These are phyloP conservation scores for Linaria vulgaris DNA, from an alignment of 257 asterid genomes.

Conservation along the genomic window DNA sequence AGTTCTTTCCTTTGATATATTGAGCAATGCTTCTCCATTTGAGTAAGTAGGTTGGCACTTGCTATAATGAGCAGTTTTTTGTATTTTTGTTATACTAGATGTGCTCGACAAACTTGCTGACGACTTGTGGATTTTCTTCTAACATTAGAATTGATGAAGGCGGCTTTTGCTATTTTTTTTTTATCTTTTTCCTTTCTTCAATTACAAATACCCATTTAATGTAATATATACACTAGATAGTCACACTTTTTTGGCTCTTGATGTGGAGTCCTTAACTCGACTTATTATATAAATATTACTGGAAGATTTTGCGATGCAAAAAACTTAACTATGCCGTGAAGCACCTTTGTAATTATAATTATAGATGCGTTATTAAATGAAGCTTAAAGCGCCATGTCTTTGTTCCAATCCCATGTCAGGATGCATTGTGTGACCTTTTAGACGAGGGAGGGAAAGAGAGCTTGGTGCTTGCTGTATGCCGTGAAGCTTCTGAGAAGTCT, in stretches of 20 bases:
- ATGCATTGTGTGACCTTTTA: constrained; percentile 76
- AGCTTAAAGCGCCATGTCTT: constrained; percentile 6
- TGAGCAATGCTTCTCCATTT: constrained; percentile 2
- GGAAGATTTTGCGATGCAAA: too few species aligned
- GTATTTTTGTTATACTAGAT: background rate
- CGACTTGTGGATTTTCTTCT: background rate
- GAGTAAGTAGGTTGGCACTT: background rate
- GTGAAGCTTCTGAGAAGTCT: constrained; percentile 76
- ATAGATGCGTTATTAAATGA: constrained; percentile 4
- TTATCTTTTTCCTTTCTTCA: background rate
- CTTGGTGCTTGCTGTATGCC: constrained; percentile 75
- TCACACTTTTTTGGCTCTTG: constrained; percentile 13
- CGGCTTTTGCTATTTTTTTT: background rate
- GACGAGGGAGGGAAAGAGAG: constrained; percentile 72
- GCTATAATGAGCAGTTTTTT: background rate
- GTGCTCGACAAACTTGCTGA: background rate
- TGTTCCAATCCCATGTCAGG: constrained; percentile 39
- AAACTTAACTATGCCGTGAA: background rate
- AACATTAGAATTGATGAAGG: background rate
- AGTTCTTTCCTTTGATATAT: constrained; percentile 7
- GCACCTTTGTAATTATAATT: background rate
- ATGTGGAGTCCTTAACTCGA: background rate
- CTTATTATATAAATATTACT: constrained; percentile 11
- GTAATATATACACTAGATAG: constrained; percentile 1
- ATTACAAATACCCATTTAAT: background rate